Evolutionary conservation across 2,329 filamentous ascomycete genomes (phyloP).

Genomic region (Fusarium mundagurra): DNA sequence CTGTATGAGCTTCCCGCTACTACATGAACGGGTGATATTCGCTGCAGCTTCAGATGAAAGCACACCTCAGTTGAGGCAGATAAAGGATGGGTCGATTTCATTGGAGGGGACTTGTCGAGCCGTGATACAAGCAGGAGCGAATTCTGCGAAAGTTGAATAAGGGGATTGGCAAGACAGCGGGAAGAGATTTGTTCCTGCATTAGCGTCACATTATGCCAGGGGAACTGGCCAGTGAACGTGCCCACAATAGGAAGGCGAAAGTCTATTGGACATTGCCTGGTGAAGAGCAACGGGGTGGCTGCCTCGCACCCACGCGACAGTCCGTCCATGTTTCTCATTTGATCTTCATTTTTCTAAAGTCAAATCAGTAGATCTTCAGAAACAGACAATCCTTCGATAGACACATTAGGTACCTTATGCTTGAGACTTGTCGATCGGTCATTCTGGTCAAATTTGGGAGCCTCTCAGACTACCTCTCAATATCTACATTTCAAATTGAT

Average conservation of each 20-base stretch:
- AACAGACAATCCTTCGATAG: slow-evolving; percentile 1
- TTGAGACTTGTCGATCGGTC: neutral
- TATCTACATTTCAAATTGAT: neutral
- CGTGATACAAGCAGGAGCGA: neutral
- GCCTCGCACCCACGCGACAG: slow-evolving; percentile 14
- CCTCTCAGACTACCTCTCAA: neutral
- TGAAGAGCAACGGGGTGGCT: slow-evolving; percentile 3
- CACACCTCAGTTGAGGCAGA: neutral
- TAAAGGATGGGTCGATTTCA: slow-evolving; percentile 1
- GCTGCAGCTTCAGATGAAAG: slow-evolving; percentile 4
- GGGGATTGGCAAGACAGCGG: slow-evolving; percentile 28
- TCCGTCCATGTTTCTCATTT: slow-evolving; percentile 10
- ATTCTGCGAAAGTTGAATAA: slow-evolving; percentile 1
- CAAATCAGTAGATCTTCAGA: neutral
- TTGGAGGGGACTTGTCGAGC: slow-evolving; percentile 3
- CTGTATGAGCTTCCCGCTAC: slow-evolving; percentile 5
- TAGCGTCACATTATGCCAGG: slow-evolving; percentile 37
- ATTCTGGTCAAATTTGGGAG: neutral
- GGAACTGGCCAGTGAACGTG: slow-evolving; percentile 13
- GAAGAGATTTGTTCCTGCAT: slow-evolving; percentile 43
- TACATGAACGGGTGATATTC: neutral
- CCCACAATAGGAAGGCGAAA: slow-evolving; percentile 17
- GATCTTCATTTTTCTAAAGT: neutral
- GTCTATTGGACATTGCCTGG: slow-evolving; percentile 5
- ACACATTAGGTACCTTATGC: neutral